Evolutionary conservation across 2,329 filamentous ascomycete species (phyloP), one percentile per base, ranked within the genome.

Genomic region (Microsporum ferrugineum): DNA sequence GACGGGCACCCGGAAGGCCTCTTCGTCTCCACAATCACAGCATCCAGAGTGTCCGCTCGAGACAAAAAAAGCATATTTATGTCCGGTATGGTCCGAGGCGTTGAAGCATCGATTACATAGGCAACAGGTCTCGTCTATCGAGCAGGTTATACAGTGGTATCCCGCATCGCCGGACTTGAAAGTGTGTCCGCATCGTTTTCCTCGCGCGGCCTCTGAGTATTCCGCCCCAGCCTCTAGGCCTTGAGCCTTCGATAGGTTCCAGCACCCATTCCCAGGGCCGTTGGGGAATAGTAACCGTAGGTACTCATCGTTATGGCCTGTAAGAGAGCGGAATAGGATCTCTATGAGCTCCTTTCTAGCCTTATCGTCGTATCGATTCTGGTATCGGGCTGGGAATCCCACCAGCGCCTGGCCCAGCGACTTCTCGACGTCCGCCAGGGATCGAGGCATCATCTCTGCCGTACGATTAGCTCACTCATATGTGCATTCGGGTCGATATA

Each of bases 141-240:
- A 90, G 74, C 94, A 99, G 7, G 92, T 97, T 68, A 91, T 88
- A 80, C 94, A 99, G 68, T 88, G 83, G 73, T 97, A 99, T 62
- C 90, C 92, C 61, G 91, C 91, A 78, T 99, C 94, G 58, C 92
- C 94, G 12, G 84, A 82, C 75, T 92, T 92, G 81, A 99, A 96
- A 64, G 99, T 97, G 77, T 99, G 95, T 2, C 94, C 95, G 72
- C 94, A 99, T 55, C 91, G 87, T 75, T 95, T 95, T 60, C 95
- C 94, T 66, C 90, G 85, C 12, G 94, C 94, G 5, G 88, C 88
- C 66, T 92, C 88, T 23, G 90, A 94, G 72, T 97, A 99, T 73
- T 99, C 95, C 36, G 92, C 90, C 8, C 94, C 92, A 70, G 96
- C 91, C 62, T 90, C 81, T n/a, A 89, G 89, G 17, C 91, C 92